Evolutionary conservation across 2,329 filamentous ascomycete species (phyloP).

Genomic region (Neofusicoccum umdonicola): DNA sequence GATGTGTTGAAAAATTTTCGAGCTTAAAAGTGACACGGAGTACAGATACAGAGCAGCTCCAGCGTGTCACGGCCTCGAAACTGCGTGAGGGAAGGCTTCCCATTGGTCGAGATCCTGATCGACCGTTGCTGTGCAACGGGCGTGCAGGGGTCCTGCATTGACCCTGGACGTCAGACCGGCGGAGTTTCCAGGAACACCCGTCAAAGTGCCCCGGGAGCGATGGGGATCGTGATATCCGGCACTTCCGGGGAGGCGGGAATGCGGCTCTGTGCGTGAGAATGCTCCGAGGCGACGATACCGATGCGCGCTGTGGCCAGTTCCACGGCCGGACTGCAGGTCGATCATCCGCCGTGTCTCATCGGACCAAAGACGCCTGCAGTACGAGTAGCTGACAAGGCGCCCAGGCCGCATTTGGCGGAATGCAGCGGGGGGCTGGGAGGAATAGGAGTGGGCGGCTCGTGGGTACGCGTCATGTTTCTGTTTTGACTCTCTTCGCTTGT

Average conservation of each 20-base stretch:
- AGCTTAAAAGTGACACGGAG: slow-evolving; percentile 4
- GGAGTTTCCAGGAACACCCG: background rate
- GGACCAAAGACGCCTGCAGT: background rate
- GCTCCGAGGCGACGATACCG: background rate
- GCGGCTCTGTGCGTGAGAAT: background rate
- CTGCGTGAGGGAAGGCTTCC: background rate
- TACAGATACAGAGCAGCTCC: background rate
- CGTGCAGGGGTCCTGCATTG: background rate
- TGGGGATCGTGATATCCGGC: background rate
- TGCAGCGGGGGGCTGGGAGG: background rate
- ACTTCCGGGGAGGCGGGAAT: background rate
- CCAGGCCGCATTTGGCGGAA: background rate
- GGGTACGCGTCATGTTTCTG: background rate
- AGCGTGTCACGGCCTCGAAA: background rate
- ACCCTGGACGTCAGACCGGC: background rate
- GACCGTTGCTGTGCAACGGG: slow-evolving; percentile 1
- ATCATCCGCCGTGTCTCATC: slow-evolving; percentile 7
- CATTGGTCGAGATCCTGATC: slow-evolving; percentile 1
- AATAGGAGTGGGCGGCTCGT: background rate
- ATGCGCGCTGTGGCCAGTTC: background rate
- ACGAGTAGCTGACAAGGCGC: background rate
- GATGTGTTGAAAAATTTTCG: background rate
- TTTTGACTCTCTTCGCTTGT: slow-evolving; percentile 5
- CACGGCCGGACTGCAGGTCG: background rate
- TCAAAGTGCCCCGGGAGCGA: background rate